phyloP scores from a whole-genome alignment of 306 rosid genomes.

The Acacia crassicarpa region DNA sequence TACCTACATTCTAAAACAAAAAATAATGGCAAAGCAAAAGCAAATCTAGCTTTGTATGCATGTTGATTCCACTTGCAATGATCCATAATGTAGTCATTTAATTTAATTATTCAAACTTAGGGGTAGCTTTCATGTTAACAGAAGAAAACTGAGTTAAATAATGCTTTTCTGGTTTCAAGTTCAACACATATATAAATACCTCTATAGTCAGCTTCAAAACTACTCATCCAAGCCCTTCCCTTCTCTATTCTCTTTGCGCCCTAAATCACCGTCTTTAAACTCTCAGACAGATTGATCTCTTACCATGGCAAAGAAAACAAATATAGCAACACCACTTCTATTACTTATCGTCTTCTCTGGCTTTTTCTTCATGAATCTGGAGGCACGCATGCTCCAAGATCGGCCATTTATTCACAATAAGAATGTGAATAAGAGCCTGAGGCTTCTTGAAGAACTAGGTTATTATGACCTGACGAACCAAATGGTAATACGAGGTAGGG shows the following conservation, averaged over 20 bases:
- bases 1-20: not conserved
- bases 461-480: constrained; percentile 27
- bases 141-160: not conserved
- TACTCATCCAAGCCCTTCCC: not conserved
- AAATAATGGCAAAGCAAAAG: not conserved
- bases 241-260: not conserved
- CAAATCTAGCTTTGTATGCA: not conserved
- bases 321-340: not conserved
- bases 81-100: not conserved
- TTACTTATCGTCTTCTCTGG: constrained; percentile 25
- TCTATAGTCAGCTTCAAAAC: not conserved
- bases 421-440: constrained; percentile 23
- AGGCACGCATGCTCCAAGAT: constrained; percentile 44
- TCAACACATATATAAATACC: not conserved
- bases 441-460: constrained; percentile 40
- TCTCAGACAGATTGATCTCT: not conserved
- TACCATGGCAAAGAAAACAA: constrained; percentile 33
- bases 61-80: not conserved
- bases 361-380: constrained; percentile 20
- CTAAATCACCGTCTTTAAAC: not conserved
- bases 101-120: not conserved
- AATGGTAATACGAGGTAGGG: not conserved
- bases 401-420: constrained; percentile 21
- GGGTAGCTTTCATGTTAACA: not conserved
- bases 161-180: not conserved